phyloP scores from a whole-genome alignment of 352 stramenopile species.

The Thalassiosira pacifica region DNA sequence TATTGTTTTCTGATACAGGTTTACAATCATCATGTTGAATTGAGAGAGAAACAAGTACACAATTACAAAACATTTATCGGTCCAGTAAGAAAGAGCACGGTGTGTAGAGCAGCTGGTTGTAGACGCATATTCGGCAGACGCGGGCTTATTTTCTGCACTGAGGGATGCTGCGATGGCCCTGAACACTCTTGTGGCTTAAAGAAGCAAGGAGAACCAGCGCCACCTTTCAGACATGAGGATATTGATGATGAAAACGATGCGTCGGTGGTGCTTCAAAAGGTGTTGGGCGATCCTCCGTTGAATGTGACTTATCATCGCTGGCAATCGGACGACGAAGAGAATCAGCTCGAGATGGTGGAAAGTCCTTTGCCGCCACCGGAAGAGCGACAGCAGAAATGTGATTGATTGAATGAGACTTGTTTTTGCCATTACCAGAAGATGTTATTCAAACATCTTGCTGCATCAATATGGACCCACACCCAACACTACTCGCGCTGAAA shows the following conservation, averaged over 20 bases:
- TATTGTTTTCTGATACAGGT: slow-evolving; percentile 39
- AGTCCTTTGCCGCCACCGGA: neutral
- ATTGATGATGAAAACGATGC: slow-evolving; percentile 73
- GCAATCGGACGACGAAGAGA: slow-evolving; percentile 56
- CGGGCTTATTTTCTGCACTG: slow-evolving; percentile 66
- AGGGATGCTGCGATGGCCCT: slow-evolving; percentile 54
- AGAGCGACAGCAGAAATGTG: neutral
- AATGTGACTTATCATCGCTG: slow-evolving; percentile 66
- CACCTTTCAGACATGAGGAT: slow-evolving; percentile 56
- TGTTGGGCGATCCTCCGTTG: slow-evolving; percentile 59
- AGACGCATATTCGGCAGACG: slow-evolving; percentile 61
- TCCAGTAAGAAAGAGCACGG: slow-evolving; percentile 51
- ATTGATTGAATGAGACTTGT: too few relatives aligned
- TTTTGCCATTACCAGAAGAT: too few relatives aligned
- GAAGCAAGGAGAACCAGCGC: slow-evolving; percentile 60
- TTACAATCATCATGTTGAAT: slow-evolving; percentile 54
- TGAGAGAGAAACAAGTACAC: slow-evolving; percentile 57
- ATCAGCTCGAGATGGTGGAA: slow-evolving; percentile 24
- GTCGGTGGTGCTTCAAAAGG: slow-evolving; percentile 47
- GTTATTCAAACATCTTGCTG: too few relatives aligned
- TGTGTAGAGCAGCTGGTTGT: slow-evolving; percentile 55
- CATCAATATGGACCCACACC: too few relatives aligned
- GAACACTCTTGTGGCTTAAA: slow-evolving; percentile 34
- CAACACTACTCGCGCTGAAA: too few relatives aligned
- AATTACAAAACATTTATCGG: slow-evolving; percentile 57